These are phyloP conservation scores for Isatis tinctoria DNA, from an alignment of 345 rosid genomes.

Conservation along the genomic window DNA sequence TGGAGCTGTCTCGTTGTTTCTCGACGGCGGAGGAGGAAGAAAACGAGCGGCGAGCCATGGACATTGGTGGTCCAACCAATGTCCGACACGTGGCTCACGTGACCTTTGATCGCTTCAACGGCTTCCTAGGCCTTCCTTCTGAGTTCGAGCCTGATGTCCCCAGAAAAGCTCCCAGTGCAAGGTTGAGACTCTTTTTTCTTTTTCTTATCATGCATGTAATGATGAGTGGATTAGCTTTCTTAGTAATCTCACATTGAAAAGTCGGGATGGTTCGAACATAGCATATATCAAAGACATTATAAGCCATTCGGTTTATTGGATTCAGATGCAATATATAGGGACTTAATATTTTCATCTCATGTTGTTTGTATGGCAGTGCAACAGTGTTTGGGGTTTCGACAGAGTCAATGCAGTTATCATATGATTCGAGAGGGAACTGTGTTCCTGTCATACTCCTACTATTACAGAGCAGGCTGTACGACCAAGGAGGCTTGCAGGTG, in stretches of 20 bases:
- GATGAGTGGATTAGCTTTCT: neutral
- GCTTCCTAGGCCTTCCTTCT: constrained; percentile 85
- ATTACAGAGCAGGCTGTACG: constrained; percentile 81
- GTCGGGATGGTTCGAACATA: no score
- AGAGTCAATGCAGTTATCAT: constrained; percentile 94
- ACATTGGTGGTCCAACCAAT: constrained; percentile 79
- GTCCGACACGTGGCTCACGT: constrained; percentile 92
- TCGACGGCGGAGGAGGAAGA: constrained; percentile 45
- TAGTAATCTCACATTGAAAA: neutral
- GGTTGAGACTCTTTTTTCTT: constrained; percentile 33
- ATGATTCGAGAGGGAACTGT: constrained; percentile 85
- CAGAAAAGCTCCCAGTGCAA: constrained; percentile 87
- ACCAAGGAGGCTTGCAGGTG: constrained; percentile 83
- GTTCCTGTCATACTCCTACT: constrained; percentile 86
- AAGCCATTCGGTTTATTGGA: no score
- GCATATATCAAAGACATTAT: no score
- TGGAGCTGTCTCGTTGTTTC: constrained; percentile 72
- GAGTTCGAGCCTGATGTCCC: constrained; percentile 93
- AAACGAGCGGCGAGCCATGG: constrained; percentile 58
- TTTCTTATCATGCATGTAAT: neutral
- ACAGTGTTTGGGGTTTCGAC: constrained; percentile 96
- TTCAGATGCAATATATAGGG: no score
- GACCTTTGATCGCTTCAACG: constrained; percentile 92
- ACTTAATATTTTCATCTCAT: neutral
- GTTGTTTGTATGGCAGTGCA: constrained; percentile 49